phyloP scores from a whole-genome alignment of 192 early-diverging fungal genomes.

The Gryganskiella cystojenkinii region DNA sequence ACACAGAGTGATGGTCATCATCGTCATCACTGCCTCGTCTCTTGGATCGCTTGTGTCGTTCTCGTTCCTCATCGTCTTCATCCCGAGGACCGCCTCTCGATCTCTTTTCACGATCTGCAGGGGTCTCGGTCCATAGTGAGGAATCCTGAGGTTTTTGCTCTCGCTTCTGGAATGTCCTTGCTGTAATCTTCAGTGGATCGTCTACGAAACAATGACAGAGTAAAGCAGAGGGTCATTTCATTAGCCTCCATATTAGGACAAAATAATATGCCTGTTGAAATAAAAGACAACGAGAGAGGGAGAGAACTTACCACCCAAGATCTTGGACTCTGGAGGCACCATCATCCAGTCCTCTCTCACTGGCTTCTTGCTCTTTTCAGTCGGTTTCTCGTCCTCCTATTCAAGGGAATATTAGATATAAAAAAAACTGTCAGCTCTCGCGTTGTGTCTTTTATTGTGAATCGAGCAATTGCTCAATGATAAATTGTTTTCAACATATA shows the following conservation, averaged over 20 bases:
- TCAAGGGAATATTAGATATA: background rate
- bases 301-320: slow-evolving; percentile 35
- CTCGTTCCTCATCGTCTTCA: slow-evolving; percentile 6
- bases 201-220: slow-evolving; percentile 7
- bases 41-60: slow-evolving; percentile 23
- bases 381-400: slow-evolving; percentile 10
- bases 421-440: background rate
- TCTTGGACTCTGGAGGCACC: slow-evolving; percentile 63
- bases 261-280: background rate
- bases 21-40: slow-evolving; percentile 32
- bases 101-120: slow-evolving; percentile 57
- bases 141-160: slow-evolving; percentile 56
- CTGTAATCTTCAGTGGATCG: slow-evolving; percentile 45
- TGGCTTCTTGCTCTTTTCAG: slow-evolving; percentile 21
- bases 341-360: slow-evolving; percentile 71
- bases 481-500: background rate
- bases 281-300: background rate
- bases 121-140: slow-evolving; percentile 69
- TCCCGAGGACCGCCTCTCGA: slow-evolving; percentile 43
- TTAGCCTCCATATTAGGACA: background rate
- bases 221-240: slow-evolving; percentile 3
- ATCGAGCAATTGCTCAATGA: slow-evolving; percentile 9
- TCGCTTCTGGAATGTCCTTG: slow-evolving; percentile 59
- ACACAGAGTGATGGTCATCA: background rate
- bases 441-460: background rate